phyloP scores from a whole-genome alignment of 2,329 filamentous ascomycete species.

The Raffaelea albimanens region DNA sequence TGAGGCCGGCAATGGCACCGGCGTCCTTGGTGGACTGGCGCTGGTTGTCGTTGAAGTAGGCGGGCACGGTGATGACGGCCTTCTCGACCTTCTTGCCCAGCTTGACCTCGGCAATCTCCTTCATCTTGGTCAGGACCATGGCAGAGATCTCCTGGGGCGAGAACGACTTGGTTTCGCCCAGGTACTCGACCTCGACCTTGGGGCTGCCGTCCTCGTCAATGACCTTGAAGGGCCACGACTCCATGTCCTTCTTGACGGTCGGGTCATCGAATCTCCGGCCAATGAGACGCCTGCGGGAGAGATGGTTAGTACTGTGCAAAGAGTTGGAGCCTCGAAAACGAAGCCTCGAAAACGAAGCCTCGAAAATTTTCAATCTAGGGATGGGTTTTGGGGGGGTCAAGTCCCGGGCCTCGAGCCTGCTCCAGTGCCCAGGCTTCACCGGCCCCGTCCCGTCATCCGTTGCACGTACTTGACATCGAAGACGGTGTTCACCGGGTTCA shows the following conservation, averaged over 20 bases:
- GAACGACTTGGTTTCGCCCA: constrained; percentile 91
- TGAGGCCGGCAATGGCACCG: constrained; percentile 92
- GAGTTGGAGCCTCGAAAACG: too few species aligned
- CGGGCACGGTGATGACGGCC: constrained; percentile 96
- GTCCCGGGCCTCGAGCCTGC: background rate
- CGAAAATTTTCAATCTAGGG: background rate
- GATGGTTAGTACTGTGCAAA: too few species aligned
- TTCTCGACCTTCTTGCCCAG: constrained; percentile 98
- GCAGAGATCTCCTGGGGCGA: constrained; percentile 97
- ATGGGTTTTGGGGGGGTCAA: constrained; percentile 1
- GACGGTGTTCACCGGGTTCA: constrained; percentile 97
- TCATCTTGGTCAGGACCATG: constrained; percentile 99
- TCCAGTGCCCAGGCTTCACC: too few species aligned
- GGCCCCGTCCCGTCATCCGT: too few species aligned
- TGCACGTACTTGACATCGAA: constrained; percentile 95
- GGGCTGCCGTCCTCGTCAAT: constrained; percentile 81
- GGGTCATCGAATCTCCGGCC: constrained; percentile 91
- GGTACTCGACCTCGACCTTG: constrained; percentile 90
- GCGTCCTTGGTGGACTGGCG: constrained; percentile 99
- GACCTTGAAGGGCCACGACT: constrained; percentile 99
- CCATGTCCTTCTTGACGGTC: constrained; percentile 96
- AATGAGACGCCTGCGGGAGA: constrained; percentile 71
- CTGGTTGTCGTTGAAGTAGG: constrained; percentile 99
- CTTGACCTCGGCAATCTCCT: constrained; percentile 97
- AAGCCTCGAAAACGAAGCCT: too few species aligned